phyloP scores from a whole-genome alignment of 208 protist species.

The Leishmania gerbilli region DNA sequence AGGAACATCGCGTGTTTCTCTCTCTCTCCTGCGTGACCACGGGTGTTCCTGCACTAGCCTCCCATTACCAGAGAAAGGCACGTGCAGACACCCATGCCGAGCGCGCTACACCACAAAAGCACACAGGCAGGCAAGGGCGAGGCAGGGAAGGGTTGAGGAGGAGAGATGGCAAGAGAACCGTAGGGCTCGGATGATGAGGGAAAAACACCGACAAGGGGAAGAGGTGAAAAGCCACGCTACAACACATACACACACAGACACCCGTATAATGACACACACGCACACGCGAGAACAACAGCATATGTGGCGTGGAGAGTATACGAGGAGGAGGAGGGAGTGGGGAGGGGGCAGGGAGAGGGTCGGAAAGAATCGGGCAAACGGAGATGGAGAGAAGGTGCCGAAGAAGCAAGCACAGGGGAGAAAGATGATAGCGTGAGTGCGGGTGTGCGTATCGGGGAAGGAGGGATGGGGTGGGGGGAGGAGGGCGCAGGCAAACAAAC shows the following conservation, averaged over 20 bases:
- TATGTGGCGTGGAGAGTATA: neutral
- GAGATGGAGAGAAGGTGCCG: constrained; percentile 12
- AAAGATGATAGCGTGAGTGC: neutral
- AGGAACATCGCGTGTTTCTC: neutral
- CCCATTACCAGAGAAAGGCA: neutral
- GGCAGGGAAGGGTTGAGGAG: constrained; percentile 13
- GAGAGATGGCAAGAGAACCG: neutral
- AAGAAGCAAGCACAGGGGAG: neutral
- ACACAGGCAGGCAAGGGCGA: neutral
- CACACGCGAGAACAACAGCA: neutral
- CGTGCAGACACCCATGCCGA: neutral
- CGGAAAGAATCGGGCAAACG: constrained; percentile 20
- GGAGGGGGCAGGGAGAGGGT: neutral
- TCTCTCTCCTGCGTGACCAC: neutral
- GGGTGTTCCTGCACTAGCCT: neutral
- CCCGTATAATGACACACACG: neutral
- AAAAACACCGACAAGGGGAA: neutral
- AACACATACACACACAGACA: neutral
- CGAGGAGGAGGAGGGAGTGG: too few relatives aligned
- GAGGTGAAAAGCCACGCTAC: neutral
- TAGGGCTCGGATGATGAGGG: neutral
- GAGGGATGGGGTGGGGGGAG: neutral
- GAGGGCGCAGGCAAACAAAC: neutral
- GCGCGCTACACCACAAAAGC: constrained; percentile 1
- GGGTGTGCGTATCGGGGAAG: neutral